These are phyloP conservation scores for Penicillium diatomitis DNA, from an alignment of 495 filamentous ascomycete species.

Conservation along the genomic window DNA sequence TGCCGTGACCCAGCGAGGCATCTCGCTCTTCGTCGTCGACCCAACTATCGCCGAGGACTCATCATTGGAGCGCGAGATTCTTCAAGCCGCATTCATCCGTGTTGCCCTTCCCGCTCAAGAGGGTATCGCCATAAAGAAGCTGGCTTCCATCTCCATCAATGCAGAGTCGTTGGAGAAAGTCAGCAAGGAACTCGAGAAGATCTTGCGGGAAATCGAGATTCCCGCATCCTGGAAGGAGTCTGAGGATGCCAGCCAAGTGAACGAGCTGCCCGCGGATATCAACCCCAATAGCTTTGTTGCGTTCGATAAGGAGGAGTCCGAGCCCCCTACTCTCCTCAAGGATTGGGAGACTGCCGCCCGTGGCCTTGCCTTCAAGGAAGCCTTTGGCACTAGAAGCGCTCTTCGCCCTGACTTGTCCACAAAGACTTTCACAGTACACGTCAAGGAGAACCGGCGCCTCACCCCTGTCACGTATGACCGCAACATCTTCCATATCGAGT, in stretches of 20 bases:
- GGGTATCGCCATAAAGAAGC: constrained; percentile 41
- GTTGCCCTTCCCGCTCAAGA: constrained; percentile 54
- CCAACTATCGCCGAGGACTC: constrained; percentile 49
- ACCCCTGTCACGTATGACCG: constrained; percentile 86
- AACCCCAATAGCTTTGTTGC: constrained; percentile 69
- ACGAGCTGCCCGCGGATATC: constrained; percentile 49
- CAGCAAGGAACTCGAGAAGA: constrained; percentile 56
- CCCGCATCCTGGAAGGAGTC: constrained; percentile 70
- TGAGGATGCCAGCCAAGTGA: constrained; percentile 44
- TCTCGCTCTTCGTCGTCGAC: constrained; percentile 68
- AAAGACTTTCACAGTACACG: constrained; percentile 79
- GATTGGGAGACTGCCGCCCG: constrained; percentile 77
- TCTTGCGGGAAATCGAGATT: constrained; percentile 61
- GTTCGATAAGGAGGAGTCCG: constrained; percentile 68
- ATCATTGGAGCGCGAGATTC: constrained; percentile 50
- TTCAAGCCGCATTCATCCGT: constrained; percentile 74
- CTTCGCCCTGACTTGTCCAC: constrained; percentile 78
- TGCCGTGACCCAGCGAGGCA: constrained; percentile 53
- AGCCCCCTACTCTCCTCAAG: constrained; percentile 56
- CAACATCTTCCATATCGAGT: constrained; percentile 99
- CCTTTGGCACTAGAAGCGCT: constrained; percentile 60
- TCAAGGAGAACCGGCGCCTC: constrained; percentile 90
- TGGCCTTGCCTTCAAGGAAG: constrained; percentile 89
- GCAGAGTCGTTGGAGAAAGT: constrained; percentile 48
- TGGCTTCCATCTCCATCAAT: constrained; percentile 47